Base-by-base conservation (phyloP, 192 early-diverging fungal species). In the Dissophora ornata region DNA sequence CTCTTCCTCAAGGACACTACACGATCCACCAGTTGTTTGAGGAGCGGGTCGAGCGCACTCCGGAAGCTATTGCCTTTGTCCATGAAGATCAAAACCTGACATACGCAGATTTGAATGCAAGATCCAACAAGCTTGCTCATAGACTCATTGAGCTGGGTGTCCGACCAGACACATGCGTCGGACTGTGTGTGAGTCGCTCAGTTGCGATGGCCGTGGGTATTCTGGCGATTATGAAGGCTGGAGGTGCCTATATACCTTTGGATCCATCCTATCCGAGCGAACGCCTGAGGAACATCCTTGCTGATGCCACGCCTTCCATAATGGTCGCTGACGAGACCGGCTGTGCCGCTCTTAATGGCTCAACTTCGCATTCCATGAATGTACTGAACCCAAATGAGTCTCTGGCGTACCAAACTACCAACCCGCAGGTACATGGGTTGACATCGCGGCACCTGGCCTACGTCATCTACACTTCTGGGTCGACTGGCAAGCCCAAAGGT, bases 401-500 rank as follows among this genome's bases (percentile, higher is more conserved):
- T 36, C 24, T 36, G 2, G 53, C 30, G 53, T 26, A 55, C 25
- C 33, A 22, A 36, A 22, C 32, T 22, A 36, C 4, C 11, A 55
- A 36, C 25, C 30, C 53, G 12, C 53, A 36, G 33, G 33, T 36
- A 25, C 30, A 18, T 36, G 33, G 53, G 1, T 26, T 36, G 53
- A 55, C 53, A 36, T 36, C 53, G 33, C 29, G 2, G 53, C 30
- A 55, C 32, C 53, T 75, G 28, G 69, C 53, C 2, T 55, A 55
- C 5, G 25, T 55, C 3, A 55, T 36, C n/a, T 55, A 38, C 12
- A 52, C 75, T 56, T 79, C 75, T 52, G 69, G 78, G 3, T 78
- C 79, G 5, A 80, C 79, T n/a, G 79, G 79, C 12, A 52, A 47
- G 32, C 79, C 79, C 44, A 80, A 80, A 50, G 71, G 71, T n/a